Evolutionary conservation across 768 basidiomycete genomes (phyloP).

Genomic region (Cystobasidium onofrii): DNA sequence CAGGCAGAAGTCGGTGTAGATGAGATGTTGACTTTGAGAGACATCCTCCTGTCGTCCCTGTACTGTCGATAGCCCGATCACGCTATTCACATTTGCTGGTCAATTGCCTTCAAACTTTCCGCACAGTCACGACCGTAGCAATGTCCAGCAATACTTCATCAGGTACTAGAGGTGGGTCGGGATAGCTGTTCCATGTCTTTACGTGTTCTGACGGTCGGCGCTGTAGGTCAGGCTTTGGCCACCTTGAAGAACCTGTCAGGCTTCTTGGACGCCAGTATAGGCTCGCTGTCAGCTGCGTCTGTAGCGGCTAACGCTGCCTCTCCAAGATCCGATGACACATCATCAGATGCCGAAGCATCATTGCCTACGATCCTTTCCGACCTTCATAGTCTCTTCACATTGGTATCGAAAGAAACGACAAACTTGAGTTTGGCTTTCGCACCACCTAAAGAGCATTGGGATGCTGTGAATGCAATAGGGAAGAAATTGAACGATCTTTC

Average conservation of each 20-base stretch:
- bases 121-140: not conserved
- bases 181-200: not conserved
- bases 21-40: too few species aligned
- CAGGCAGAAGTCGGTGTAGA: not conserved
- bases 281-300: not conserved
- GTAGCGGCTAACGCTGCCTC: not conserved
- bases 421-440: constrained; percentile 9
- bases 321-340: not conserved
- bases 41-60: not conserved
- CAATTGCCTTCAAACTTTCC: not conserved
- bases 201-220: not conserved
- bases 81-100: not conserved
- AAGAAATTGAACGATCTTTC: constrained; percentile 2
- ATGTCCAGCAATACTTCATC: not conserved
- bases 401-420: constrained; percentile 24
- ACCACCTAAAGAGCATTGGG: constrained; percentile 28
- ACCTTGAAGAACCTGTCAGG: constrained; percentile 12
- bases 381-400: constrained; percentile 2
- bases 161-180: not conserved
- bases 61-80: not conserved
- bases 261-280: not conserved
- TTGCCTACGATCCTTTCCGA: not conserved
- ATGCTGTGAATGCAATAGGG: not conserved
- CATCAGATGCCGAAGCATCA: not conserved
- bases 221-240: not conserved